Percentiles rank a stretch among this genome's conserved stretches.
These are phyloP conservation scores for Bothriochloa decipiens DNA, from an alignment of 176 grass and related monocot species.

Conservation along the genomic window DNA sequence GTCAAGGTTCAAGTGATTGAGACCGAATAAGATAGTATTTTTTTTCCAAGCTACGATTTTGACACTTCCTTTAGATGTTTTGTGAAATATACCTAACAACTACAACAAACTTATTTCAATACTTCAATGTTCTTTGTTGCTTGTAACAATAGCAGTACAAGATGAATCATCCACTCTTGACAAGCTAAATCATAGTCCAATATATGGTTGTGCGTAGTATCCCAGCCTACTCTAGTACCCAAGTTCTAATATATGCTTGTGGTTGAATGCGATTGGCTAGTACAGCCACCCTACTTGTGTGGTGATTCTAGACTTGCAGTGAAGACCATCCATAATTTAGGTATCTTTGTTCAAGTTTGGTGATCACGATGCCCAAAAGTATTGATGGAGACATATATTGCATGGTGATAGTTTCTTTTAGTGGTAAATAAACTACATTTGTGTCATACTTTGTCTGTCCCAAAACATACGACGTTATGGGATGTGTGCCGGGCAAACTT, in stretches of 20 bases:
- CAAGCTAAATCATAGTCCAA: neutral
- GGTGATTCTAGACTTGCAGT: neutral
- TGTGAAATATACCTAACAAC: neutral
- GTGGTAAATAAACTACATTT: neutral
- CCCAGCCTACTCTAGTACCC: neutral
- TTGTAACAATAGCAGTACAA: neutral
- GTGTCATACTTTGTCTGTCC: neutral
- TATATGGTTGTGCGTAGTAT: neutral
- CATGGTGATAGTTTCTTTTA: neutral
- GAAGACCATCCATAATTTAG: neutral
- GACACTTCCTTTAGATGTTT: neutral
- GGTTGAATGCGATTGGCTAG: neutral
- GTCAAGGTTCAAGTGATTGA: slow-evolving; percentile 4
- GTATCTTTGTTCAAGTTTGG: neutral
- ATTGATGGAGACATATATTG: neutral
- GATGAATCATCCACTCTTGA: neutral
- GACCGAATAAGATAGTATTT: neutral
- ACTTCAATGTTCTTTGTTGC: neutral
- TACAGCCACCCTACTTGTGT: neutral
- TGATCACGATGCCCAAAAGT: neutral
- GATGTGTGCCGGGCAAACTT: too few species aligned
- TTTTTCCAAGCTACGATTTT: neutral
- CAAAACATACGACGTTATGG: too few species aligned
- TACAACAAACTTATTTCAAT: neutral
- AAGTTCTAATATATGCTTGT: neutral